These are phyloP conservation scores for Aspergillus egyptiacus DNA, from an alignment of 495 filamentous ascomycete species.

Conservation along the genomic window DNA sequence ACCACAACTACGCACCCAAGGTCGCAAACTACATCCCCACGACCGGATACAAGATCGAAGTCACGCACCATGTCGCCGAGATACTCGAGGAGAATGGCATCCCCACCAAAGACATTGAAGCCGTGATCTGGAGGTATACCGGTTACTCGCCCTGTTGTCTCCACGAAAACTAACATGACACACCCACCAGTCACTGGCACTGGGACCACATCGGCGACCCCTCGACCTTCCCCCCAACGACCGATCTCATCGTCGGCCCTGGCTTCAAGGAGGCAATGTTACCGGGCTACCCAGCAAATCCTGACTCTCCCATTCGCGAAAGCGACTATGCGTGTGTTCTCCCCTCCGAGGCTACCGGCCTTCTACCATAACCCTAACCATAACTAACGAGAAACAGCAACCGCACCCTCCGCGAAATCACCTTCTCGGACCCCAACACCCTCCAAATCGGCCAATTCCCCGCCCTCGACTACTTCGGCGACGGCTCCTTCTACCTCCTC, in stretches of 20 bases:
- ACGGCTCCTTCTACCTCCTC: constrained; percentile 46
- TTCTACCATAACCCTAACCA: background rate
- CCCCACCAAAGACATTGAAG: constrained; percentile 36
- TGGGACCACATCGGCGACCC: constrained; percentile 58
- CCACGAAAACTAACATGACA: background rate
- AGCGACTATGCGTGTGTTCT: constrained; percentile 33
- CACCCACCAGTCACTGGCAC: constrained; percentile 41
- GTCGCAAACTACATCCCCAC: constrained; percentile 8
- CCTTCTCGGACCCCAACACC: constrained; percentile 34
- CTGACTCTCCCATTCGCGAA: constrained; percentile 36
- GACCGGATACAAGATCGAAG: constrained; percentile 1
- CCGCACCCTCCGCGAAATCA: constrained; percentile 32
- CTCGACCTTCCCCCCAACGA: constrained; percentile 42
- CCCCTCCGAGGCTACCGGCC: constrained; percentile 13
- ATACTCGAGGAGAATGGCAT: constrained; percentile 7
- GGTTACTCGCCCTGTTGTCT: background rate
- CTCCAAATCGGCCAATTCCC: constrained; percentile 27
- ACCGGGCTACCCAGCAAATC: constrained; percentile 48
- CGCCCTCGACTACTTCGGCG: constrained; percentile 50
- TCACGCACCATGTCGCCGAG: constrained; percentile 1
- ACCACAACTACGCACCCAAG: constrained; percentile 9
- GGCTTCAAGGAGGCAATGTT: constrained; percentile 43
- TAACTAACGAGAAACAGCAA: background rate
- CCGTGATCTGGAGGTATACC: constrained; percentile 47
- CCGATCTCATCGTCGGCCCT: constrained; percentile 51